Evolutionary conservation across 2,329 filamentous ascomycete species (phyloP).

Genomic region (Alternaria gansuensis): DNA sequence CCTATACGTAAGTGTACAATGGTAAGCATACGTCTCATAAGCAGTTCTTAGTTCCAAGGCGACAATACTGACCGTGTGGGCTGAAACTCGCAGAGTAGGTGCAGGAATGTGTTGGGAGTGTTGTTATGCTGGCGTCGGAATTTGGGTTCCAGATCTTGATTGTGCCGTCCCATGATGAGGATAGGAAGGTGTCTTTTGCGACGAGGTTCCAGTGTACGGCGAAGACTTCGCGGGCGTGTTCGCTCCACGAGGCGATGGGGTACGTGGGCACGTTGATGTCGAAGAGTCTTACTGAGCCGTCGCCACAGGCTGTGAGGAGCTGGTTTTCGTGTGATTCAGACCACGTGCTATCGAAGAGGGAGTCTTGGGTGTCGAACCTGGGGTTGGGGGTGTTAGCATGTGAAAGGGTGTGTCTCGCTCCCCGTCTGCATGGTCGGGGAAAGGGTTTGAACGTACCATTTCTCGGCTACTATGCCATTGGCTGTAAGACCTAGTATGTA

Average conservation of each 20-base stretch:
- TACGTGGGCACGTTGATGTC: slow-evolving; percentile 83
- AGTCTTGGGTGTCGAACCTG: slow-evolving; percentile 96
- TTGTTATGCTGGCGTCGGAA: slow-evolving; percentile 76
- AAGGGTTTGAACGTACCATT: slow-evolving; percentile 65
- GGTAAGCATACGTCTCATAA: too few relatives aligned
- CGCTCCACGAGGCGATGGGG: slow-evolving; percentile 89
- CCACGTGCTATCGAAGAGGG: slow-evolving; percentile 94
- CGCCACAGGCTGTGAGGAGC: slow-evolving; percentile 85
- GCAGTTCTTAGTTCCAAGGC: too few relatives aligned
- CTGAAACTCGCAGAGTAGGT: slow-evolving; percentile 94
- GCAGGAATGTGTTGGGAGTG: slow-evolving; percentile 89
- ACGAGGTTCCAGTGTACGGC: slow-evolving; percentile 92
- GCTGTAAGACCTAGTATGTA: slow-evolving; percentile 85
- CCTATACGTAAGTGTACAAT: slow-evolving; percentile 40
- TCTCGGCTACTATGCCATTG: slow-evolving; percentile 83
- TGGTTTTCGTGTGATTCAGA: slow-evolving; percentile 97
- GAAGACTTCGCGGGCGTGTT: slow-evolving; percentile 93
- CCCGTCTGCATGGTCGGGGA: not conserved
- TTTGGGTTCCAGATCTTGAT: slow-evolving; percentile 95
- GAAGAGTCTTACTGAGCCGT: slow-evolving; percentile 94
- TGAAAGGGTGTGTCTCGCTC: slow-evolving; percentile 9
- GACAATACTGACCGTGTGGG: slow-evolving; percentile 66
- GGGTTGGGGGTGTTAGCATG: slow-evolving; percentile 10
- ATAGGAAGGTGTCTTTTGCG: slow-evolving; percentile 88
- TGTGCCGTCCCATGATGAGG: slow-evolving; percentile 94